phyloP scores from a whole-genome alignment of 2,329 filamentous ascomycete species.

The Beauveria scarabaeidicola region DNA sequence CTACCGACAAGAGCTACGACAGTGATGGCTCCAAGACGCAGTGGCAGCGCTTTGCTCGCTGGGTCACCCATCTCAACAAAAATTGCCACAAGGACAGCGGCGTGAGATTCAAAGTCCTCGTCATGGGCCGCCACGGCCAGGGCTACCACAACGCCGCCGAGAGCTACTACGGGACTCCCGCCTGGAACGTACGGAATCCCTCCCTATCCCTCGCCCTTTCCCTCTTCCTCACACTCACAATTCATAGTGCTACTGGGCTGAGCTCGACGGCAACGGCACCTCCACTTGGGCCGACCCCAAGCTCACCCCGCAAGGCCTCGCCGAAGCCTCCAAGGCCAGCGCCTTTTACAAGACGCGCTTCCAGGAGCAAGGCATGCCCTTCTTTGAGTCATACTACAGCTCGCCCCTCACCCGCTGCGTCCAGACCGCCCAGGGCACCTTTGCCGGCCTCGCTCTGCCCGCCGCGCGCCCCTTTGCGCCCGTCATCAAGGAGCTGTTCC shows the following conservation, averaged over 20 bases:
- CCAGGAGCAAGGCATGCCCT: conserved; percentile 43
- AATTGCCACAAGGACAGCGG: conserved; percentile 28
- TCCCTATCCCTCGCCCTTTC: too few relatives aligned
- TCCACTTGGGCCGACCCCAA: conserved; percentile 54
- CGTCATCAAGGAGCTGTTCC: conserved; percentile 53
- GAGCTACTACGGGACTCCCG: conserved; percentile 56
- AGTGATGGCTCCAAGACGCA: conserved; percentile 39
- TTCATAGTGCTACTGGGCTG: conserved; percentile 54
- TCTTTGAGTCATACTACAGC: conserved; percentile 56
- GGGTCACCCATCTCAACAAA: conserved; percentile 46
- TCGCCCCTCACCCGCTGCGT: conserved; percentile 56
- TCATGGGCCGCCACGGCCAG: conserved; percentile 62
- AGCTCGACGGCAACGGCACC: conserved; percentile 55
- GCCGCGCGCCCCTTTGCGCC: conserved; percentile 44
- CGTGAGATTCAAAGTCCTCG: conserved; percentile 56
- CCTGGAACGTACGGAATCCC: conserved; percentile 51
- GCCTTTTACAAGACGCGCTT: conserved; percentile 51
- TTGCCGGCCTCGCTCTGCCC: conserved; percentile 44
- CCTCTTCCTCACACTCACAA: neutral
- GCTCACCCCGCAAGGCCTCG: conserved; percentile 48
- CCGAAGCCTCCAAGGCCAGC: conserved; percentile 50
- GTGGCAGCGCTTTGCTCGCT: conserved; percentile 56
- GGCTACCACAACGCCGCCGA: conserved; percentile 58
- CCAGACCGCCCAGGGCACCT: conserved; percentile 55
- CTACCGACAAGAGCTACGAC: conserved; percentile 39